Base-by-base conservation (phyloP, 1,284 basidiomycete species). In the Marasmius tenuissimus region DNA sequence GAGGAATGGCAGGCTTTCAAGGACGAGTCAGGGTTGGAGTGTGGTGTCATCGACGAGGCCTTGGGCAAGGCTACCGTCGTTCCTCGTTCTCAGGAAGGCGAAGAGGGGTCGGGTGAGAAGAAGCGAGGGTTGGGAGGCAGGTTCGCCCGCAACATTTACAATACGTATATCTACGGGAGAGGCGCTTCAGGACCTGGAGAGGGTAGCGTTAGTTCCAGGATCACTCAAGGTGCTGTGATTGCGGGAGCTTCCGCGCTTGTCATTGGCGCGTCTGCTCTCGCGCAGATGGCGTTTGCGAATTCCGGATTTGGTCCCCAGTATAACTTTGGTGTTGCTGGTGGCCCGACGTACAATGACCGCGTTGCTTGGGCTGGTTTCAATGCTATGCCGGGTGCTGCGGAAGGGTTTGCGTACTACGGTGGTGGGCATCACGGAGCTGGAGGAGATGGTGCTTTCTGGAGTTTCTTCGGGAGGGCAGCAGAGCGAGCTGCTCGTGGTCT, bases 81-180 rank as follows among this genome's bases (percentile, higher is more conserved):
- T 70, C 70, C 16, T 61, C 70, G 14, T 61, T 63, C 7, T 70
- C 67, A 67, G 68, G 61, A 76, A 76, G 61, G 69, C 68, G 42
- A 76, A 74, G 61, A 60, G 73, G 57, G 73, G 78, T 37, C 74
- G 78, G 50, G 80, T 8, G 50, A 35, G 1, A 37, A 37, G n/a
- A 54, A 54, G 34, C 33, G 52, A 16, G 52, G 27, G 14, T 54
- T 16, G 34, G 33, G 34, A 35, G 16, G 77, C 58, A 79, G 85
- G 49, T 91, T 93, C 72, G 92, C 89, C 77, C 27, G 52, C 27
- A 92, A 92, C 73, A 89, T 93, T 71, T 92, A 92, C 73, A 92
- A 92, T 74, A 91, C 89, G 12, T 92, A 91, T 20, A 35, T 54
- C 52, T 54, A 34, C 14, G 34, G 34, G 35, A 37, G 34, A 38